Evolutionary conservation across 805 yeast genomes (phyloP), one percentile per base, ranked within the genome.

Genomic region (Pichia occidentalis): DNA sequence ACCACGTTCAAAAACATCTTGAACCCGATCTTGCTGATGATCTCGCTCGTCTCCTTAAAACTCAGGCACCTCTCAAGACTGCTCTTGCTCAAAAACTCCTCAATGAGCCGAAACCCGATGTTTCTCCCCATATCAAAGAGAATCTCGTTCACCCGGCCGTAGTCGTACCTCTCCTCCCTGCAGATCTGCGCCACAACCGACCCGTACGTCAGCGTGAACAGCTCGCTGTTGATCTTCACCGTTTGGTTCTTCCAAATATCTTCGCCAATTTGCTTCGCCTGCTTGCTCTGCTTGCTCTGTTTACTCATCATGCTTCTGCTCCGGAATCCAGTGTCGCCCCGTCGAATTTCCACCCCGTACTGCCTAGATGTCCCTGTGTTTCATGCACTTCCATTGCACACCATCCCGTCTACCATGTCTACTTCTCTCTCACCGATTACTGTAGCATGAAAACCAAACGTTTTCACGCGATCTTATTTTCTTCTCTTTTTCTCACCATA

Each of bases 141-240:
- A 54, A 90, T 95, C 36, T 67, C 65, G 55, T 92, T 92, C 41
- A 92, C 95, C 51, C 79, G 79, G 6, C 54, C 56, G 57, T 85
- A 88, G 58, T 88, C 84, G 46, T 75, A 70, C 38, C 80, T 72
- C 59, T 73, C 80, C 54, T 92, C 97, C 42, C 80, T 75, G 56
- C 95, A 87, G 37, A 92, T 64, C 53, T 90, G 97, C 11, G 95
- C 76, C 33, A 92, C 97, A 33, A 92, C 76, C 3, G 95, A 80
- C 8, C 98, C 98, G 52, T 92, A 92, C 1, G 96, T 90, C 42
- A 92, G 65, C n/a, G 95, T 85, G 61, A 92, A 85, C 36, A 92
- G 69, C 61, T 92, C 98, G 2, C 95, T 80, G 57, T 88, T 92
- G 42, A 90, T 79, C 60, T 90, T 90, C 50, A 86, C 95, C 29